These are phyloP conservation scores for Pseudonectria buxi DNA, from an alignment of 2,329 filamentous ascomycete species.

Conservation along the genomic window DNA sequence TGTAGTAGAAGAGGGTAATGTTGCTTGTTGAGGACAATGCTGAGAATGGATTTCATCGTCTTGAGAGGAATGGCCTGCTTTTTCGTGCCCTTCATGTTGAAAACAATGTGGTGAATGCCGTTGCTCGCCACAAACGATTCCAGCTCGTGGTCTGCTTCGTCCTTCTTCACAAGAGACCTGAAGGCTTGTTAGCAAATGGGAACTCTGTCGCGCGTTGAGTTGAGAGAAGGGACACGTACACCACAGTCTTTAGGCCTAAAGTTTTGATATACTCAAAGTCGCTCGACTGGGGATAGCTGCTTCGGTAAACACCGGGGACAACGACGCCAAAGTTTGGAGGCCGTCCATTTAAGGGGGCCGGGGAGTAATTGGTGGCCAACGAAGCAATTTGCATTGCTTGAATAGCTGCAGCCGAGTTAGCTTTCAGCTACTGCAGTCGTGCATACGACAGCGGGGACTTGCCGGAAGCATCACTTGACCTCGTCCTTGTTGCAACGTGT, in stretches of 20 bases:
- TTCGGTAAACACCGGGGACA: constrained; percentile 68
- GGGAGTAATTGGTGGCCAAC: constrained; percentile 11
- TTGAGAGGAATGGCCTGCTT: constrained; percentile 61
- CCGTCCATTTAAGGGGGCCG: constrained; percentile 22
- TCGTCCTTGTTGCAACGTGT: constrained; percentile 7
- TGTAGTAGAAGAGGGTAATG: constrained; percentile 82
- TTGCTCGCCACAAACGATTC: constrained; percentile 57
- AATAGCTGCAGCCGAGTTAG: constrained; percentile 12
- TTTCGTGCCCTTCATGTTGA: constrained; percentile 84
- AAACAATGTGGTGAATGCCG: constrained; percentile 64
- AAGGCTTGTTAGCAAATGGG: constrained; percentile 7
- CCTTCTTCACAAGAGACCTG: constrained; percentile 59
- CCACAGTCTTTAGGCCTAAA: constrained; percentile 69
- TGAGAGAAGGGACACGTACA: constrained; percentile 45
- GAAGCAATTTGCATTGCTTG: background rate
- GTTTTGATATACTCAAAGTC: constrained; percentile 64
- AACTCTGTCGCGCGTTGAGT: too few species aligned
- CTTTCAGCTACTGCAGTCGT: background rate
- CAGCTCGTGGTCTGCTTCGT: constrained; percentile 46
- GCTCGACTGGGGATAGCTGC: constrained; percentile 66
- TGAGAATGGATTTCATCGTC: constrained; percentile 65
- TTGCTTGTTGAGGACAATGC: constrained; percentile 60
- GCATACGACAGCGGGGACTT: constrained; percentile 1
- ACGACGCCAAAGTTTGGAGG: constrained; percentile 74
- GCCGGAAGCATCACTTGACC: constrained; percentile 14